A percentile compares a stretch with the other conserved stretches of the same genome.
Evolutionary conservation across 768 basidiomycete genomes (phyloP).

Genomic region (Cystofilobasidium macerans): DNA sequence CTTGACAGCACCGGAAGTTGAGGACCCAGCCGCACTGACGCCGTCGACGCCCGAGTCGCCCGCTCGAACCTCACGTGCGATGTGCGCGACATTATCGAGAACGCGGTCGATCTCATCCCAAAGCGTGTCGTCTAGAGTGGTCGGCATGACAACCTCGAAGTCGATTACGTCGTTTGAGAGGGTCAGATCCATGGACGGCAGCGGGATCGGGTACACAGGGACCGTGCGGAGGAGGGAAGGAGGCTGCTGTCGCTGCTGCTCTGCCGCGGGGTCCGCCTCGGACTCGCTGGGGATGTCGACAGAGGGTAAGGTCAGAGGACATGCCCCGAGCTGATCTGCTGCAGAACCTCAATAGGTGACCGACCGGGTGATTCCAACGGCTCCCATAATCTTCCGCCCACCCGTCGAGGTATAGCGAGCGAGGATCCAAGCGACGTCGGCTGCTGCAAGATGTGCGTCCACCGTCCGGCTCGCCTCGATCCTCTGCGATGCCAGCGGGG

Average conservation of each 20-base stretch:
- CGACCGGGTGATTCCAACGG: slow-evolving; percentile 5
- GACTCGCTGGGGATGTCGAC: too few relatives aligned
- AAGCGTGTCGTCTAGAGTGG: not conserved
- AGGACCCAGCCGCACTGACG: not conserved
- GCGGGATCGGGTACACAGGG: slow-evolving; percentile 9
- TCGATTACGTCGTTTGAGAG: not conserved
- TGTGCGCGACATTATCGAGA: slow-evolving; percentile 9
- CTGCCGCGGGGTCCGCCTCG: too few relatives aligned
- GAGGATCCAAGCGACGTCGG: not conserved
- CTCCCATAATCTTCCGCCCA: not conserved
- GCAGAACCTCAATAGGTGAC: too few relatives aligned
- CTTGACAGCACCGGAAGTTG: not conserved
- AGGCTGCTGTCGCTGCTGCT: too few relatives aligned
- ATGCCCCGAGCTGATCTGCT: too few relatives aligned
- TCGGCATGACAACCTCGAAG: slow-evolving; percentile 10
- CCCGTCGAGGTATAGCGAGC: not conserved
- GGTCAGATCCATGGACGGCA: not conserved
- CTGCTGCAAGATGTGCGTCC: not conserved
- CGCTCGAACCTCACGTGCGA: slow-evolving; percentile 7
- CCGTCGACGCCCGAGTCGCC: slow-evolving; percentile 1
- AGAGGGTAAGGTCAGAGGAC: too few relatives aligned
- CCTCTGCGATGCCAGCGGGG: not conserved
- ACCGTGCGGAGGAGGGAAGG: not conserved
- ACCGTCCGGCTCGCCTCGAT: not conserved
- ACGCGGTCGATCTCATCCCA: slow-evolving; percentile 20